Evolutionary conservation across 2,329 filamentous ascomycete genomes (phyloP), one percentile per base, ranked within the genome.

Genomic region (Microcera coccophila): DNA sequence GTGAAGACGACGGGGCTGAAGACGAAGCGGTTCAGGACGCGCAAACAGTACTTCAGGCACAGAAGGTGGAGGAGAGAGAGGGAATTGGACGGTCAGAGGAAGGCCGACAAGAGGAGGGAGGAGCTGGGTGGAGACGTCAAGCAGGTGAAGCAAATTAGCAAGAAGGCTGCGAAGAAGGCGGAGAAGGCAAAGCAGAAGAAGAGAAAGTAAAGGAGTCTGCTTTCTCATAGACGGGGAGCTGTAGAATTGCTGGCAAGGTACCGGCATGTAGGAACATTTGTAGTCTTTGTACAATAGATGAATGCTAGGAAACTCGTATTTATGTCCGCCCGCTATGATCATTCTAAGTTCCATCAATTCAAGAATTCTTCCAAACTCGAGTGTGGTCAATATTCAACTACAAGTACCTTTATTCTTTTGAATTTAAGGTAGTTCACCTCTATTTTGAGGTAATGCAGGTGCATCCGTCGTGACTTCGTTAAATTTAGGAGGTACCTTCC

Each of bases 1-100:
- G 71, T 74, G 39, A 68, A 66, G 52, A 75, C 74, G 49, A 76
- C 74, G 57, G 69, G 71, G 16, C 66, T 72, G 42, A 65, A 73
- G 43, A 69, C 73, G 18, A 75, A 71, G 49, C 68, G 73, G 42
- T 73, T 74, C 58, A 65, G 69, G 17, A 74, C 75, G 46, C 66
- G 77, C 36, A 75, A 73, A 60, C 68, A 72, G 51, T 69, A 65
- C 57, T 67, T 77, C 57, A 63, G 74, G 33, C 62, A 70, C 41
- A 56, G 68, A 37, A 54, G 69, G 40, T 72, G 68, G 67, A 66
- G 65, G 42, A 55, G 65, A 15, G 70, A 72, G 62, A 56, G 62
- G 42, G 66, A 68, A 53, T 52, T 69, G n/a, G 63, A 60, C 42
- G 68, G 69, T 1, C 65, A 70, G 62, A 62, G 62, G 51, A 65